Conservation (phyloP, 2,329 filamentous ascomycete species). For the Fusarium nodosum region DNA sequence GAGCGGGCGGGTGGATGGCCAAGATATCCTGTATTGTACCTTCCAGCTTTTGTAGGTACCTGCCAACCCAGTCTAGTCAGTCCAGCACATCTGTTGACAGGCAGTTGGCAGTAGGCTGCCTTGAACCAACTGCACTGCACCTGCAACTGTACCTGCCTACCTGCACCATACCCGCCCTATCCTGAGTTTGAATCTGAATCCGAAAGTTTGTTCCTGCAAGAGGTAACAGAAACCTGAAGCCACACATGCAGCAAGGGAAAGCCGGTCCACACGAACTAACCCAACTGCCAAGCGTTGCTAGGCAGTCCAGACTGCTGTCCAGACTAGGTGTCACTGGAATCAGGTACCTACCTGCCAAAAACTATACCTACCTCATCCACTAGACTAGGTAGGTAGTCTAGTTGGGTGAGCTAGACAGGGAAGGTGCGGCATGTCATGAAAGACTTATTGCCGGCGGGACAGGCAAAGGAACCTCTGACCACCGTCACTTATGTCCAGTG, state of each 20-base stretch:
- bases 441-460: conserved; percentile 22
- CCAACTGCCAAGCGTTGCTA: neutral
- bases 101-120: conserved; percentile 1
- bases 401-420: conserved; percentile 1
- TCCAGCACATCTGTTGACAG: conserved; percentile 12
- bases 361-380: neutral
- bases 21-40: conserved; percentile 3
- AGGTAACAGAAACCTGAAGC: conserved; percentile 9
- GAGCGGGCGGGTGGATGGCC: conserved; percentile 29
- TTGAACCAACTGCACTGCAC: conserved; percentile 5
- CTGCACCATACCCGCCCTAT: conserved; percentile 8
- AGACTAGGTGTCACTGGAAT: neutral
- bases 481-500: conserved; percentile 1
- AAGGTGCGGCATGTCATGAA: conserved; percentile 12
- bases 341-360: neutral
- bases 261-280: neutral
- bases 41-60: neutral
- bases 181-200: conserved; percentile 15
- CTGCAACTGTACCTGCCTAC: neutral
- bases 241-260: neutral
- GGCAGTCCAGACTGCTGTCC: neutral
- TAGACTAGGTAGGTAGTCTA: neutral
- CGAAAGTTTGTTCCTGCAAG: conserved; percentile 25
- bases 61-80: neutral
- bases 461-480: conserved; percentile 8